A percentile compares a stretch with the other conserved stretches of the same genome.
Conservation (phyloP, 2,329 filamentous ascomycete species). For the Diplodia sapinea region DNA sequence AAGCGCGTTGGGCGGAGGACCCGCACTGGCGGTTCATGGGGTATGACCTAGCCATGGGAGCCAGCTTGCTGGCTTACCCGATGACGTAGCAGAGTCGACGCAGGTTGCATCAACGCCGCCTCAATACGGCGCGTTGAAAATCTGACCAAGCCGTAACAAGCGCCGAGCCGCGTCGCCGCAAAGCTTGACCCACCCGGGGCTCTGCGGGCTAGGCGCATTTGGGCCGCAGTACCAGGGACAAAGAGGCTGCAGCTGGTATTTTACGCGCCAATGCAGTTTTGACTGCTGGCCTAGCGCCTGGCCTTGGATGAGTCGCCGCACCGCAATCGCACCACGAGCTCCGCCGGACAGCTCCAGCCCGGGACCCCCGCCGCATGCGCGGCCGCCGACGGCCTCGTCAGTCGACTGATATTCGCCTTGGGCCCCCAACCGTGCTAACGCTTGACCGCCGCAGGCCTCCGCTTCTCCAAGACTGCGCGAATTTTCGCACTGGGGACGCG, state of each 20-base stretch:
- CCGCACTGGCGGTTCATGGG: not conserved
- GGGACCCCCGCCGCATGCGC: conserved; percentile 6
- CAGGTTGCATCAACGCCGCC: not conserved
- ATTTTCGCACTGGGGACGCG: conserved; percentile 14
- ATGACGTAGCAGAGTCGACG: not conserved
- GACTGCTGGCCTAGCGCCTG: not conserved
- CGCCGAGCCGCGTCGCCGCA: conserved; percentile 10
- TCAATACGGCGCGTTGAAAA: not conserved
- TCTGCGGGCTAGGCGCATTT: conserved; percentile 12
- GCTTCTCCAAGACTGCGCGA: not conserved
- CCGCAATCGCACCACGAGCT: not conserved
- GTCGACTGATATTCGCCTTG: not conserved
- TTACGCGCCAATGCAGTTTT: not conserved
- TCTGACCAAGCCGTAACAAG: conserved; percentile 23
- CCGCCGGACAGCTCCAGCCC: not conserved
- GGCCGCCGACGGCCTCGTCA: not conserved
- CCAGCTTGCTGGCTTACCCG: conserved; percentile 3
- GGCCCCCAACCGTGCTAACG: conserved; percentile 12
- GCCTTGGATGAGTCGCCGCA: not conserved
- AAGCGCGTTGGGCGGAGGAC: conserved; percentile 7
- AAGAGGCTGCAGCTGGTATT: not conserved
- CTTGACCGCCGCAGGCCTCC: conserved; percentile 7
- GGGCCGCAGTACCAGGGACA: not conserved
- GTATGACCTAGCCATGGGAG: conserved; percentile 1
- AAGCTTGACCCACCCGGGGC: conserved; percentile 27